A percentile compares a stretch with the other conserved stretches of the same genome.
These are phyloP conservation scores for Aciculosporium take DNA, from an alignment of 2,329 filamentous ascomycete species.

Conservation along the genomic window DNA sequence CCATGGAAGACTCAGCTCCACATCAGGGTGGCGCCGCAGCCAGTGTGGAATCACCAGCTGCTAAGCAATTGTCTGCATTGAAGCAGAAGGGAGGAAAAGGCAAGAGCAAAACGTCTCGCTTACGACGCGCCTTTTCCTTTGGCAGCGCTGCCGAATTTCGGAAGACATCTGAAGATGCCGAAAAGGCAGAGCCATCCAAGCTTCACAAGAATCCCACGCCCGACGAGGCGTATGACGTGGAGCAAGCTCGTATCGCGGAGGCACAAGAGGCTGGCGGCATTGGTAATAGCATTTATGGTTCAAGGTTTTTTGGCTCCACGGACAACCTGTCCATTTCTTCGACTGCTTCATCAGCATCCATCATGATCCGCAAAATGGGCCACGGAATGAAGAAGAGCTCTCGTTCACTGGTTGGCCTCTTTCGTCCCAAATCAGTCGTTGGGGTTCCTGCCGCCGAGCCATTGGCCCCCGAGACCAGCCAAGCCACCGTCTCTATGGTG, in stretches of 20 bases:
- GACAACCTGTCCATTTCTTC: slow-evolving; percentile 90
- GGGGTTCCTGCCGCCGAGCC: slow-evolving; percentile 61
- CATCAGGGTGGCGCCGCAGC: slow-evolving; percentile 19
- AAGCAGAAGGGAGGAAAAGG: slow-evolving; percentile 65
- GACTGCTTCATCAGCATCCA: slow-evolving; percentile 75
- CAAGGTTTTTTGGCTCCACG: slow-evolving; percentile 78
- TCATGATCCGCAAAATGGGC: slow-evolving; percentile 98
- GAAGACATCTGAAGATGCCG: slow-evolving; percentile 43
- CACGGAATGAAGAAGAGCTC: slow-evolving; percentile 94
- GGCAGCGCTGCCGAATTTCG: slow-evolving; percentile 85
- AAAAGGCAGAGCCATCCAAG: slow-evolving; percentile 30
- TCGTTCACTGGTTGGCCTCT: slow-evolving; percentile 81
- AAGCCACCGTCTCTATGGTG: slow-evolving; percentile 86
- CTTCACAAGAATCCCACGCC: slow-evolving; percentile 50
- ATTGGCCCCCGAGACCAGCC: slow-evolving; percentile 49
- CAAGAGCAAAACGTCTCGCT: slow-evolving; percentile 72
- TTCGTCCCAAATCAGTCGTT: slow-evolving; percentile 83
- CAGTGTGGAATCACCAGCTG: slow-evolving; percentile 51
- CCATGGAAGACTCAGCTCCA: slow-evolving; percentile 28
- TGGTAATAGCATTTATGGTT: slow-evolving; percentile 85
- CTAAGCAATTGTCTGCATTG: slow-evolving; percentile 74
- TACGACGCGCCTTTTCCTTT: slow-evolving; percentile 90
- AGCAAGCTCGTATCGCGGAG: slow-evolving; percentile 81
- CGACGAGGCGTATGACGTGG: slow-evolving; percentile 61
- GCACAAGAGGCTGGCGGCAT: slow-evolving; percentile 87